phyloP scores from a whole-genome alignment of 2,329 filamentous ascomycete species.

The Rhynchosporium secalis region DNA sequence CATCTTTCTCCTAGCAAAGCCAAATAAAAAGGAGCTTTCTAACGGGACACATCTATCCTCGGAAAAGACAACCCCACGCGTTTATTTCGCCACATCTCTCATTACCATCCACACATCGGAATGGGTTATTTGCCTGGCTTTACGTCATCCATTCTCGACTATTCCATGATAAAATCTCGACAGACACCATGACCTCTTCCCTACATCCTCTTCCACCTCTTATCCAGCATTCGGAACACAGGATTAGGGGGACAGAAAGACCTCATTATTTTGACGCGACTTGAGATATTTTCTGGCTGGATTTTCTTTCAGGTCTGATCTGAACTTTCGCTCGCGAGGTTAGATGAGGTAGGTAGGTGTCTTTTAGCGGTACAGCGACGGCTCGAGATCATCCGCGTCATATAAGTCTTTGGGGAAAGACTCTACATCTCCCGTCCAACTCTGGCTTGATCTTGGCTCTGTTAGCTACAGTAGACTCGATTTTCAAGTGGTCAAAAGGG shows the following conservation, averaged over 20 bases:
- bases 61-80: neutral
- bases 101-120: constrained; percentile 16
- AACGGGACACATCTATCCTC: neutral
- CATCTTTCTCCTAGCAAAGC: neutral
- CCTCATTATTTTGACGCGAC: neutral
- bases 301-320: neutral
- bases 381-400: constrained; percentile 18
- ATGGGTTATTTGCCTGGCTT: neutral
- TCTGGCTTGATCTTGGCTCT: constrained; percentile 9
- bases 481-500: no score
- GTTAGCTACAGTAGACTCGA: neutral
- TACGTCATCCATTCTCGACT: constrained; percentile 14
- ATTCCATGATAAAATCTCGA: constrained; percentile 4
- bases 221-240: constrained; percentile 9
- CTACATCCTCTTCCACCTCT: constrained; percentile 11
- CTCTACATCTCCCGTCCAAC: constrained; percentile 4
- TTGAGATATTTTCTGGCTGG: neutral
- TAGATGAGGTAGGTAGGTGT: neutral
- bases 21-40: neutral
- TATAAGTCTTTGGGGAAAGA: neutral
- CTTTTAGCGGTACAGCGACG: constrained; percentile 8
- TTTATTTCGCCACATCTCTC: neutral
- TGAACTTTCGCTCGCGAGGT: neutral
- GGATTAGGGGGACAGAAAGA: neutral
- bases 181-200: constrained; percentile 12